Conservation (phyloP, 805 yeast genomes). For the Metschnikowia vanudenii region DNA sequence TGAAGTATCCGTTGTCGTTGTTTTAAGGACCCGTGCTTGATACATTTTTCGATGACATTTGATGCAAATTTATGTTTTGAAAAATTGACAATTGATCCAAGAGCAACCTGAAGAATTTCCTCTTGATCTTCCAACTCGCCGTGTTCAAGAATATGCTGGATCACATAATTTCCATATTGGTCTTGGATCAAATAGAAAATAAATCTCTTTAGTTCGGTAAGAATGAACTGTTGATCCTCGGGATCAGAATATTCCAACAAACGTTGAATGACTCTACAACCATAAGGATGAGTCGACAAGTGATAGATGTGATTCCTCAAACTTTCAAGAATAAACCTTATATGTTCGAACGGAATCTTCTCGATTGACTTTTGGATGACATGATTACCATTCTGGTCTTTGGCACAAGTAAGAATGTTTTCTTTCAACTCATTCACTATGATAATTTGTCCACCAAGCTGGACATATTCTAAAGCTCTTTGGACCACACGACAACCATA, state of each 20-base stretch:
- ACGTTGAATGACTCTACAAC: constrained; percentile 95
- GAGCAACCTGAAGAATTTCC: constrained; percentile 63
- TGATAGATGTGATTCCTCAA: constrained; percentile 73
- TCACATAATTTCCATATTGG: constrained; percentile 96
- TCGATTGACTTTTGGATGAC: constrained; percentile 96
- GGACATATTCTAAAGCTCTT: constrained; percentile 77
- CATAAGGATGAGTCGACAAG: constrained; percentile 92
- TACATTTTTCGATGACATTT: constrained; percentile 94
- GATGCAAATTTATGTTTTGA: constrained; percentile 98
- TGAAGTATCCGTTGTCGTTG: constrained; percentile 65
- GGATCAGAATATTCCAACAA: constrained; percentile 73
- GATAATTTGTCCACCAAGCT: constrained; percentile 58
- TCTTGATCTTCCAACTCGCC: constrained; percentile 65
- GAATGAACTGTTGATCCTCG: constrained; percentile 63
- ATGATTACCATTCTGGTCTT: constrained; percentile 97
- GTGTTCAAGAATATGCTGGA: constrained; percentile 89
- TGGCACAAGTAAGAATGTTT: constrained; percentile 57
- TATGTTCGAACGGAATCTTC: constrained; percentile 65
- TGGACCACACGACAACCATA: constrained; percentile 98
- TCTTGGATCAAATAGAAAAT: constrained; percentile 82
- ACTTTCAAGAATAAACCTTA: constrained; percentile 71
- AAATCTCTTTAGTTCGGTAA: constrained; percentile 69
- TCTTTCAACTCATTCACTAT: constrained; percentile 70
- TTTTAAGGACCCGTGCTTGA: constrained; percentile 61
- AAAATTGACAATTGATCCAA: constrained; percentile 69